phyloP scores from a whole-genome alignment of 108 stramenopile genomes.

The Cyclotella kingstonii region DNA sequence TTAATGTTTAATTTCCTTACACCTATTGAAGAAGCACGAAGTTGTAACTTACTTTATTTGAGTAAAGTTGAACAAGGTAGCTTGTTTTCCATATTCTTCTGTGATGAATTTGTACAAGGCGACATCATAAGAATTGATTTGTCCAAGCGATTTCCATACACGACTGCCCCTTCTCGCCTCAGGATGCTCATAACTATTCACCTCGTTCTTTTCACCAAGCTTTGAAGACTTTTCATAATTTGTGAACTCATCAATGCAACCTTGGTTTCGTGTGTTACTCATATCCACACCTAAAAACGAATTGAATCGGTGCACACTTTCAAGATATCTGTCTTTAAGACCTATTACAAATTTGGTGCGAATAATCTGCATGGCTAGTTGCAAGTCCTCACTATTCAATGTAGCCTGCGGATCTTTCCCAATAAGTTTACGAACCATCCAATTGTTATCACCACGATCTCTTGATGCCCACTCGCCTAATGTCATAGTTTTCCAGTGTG shows the following conservation, averaged over 20 bases:
- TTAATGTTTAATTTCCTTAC: too few species aligned
- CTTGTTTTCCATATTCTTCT: slow-evolving; percentile 14
- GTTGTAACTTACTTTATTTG: neutral
- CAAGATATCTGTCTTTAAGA: slow-evolving; percentile 28
- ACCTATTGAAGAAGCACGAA: neutral
- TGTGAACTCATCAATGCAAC: slow-evolving; percentile 18
- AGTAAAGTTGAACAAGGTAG: slow-evolving; percentile 13
- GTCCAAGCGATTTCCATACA: slow-evolving; percentile 20
- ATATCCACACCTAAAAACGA: slow-evolving; percentile 30
- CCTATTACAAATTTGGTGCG: slow-evolving; percentile 42
- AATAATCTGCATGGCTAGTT: slow-evolving; percentile 44
- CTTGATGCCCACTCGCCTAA: slow-evolving; percentile 31
- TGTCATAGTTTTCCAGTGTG: slow-evolving; percentile 26
- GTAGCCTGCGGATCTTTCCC: slow-evolving; percentile 12
- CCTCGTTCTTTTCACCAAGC: slow-evolving; percentile 24
- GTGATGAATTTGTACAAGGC: slow-evolving; percentile 21
- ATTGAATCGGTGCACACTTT: slow-evolving; percentile 47
- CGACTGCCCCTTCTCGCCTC: slow-evolving; percentile 22
- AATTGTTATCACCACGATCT: slow-evolving; percentile 40
- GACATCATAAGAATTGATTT: slow-evolving; percentile 27
- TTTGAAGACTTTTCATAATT: slow-evolving; percentile 5
- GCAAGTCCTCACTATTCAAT: slow-evolving; percentile 32
- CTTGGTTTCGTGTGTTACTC: slow-evolving; percentile 15
- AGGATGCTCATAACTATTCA: slow-evolving; percentile 32
- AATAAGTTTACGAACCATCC: slow-evolving; percentile 41